Conservation (phyloP, 1,139 yeast genomes). For the Yamadazyma dushanensis region DNA sequence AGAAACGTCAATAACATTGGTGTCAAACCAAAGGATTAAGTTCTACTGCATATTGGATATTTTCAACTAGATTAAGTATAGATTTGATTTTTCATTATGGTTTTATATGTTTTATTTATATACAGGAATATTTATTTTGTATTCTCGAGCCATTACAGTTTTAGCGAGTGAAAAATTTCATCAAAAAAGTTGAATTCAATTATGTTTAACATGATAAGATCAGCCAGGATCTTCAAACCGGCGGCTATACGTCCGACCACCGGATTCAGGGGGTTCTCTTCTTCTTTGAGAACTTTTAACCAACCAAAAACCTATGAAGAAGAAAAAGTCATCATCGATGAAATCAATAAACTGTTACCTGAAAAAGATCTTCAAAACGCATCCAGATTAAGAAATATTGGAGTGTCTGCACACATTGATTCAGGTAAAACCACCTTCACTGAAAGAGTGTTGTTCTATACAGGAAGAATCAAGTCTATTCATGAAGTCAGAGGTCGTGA, state of each 20-base stretch:
- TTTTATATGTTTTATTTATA: not conserved
- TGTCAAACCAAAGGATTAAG: conserved; percentile 30
- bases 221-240: conserved; percentile 1
- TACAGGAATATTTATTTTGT: not conserved
- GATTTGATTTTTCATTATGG: too few species aligned
- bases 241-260: not conserved
- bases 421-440: conserved; percentile 89
- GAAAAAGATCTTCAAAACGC: conserved; percentile 59
- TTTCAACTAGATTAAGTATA: too few species aligned
- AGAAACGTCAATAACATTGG: conserved; percentile 62
- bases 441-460: conserved; percentile 92
- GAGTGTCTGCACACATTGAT: conserved; percentile 93
- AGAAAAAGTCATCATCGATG: conserved; percentile 67
- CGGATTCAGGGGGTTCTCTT: conserved; percentile 4
- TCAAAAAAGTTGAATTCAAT: not conserved
- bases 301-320: conserved; percentile 60
- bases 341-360: conserved; percentile 52
- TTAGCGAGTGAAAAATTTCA: conserved; percentile 9
- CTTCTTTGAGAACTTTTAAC: conserved; percentile 3
- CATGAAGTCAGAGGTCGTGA: conserved; percentile 99
- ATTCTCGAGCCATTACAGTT: too few species aligned
- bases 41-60: not conserved
- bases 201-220: not conserved
- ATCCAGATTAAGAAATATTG: conserved; percentile 79
- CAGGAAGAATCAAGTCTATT: conserved; percentile 96